Conservation (phyloP, 1,284 basidiomycete species). For the Rhodofomes roseus region DNA sequence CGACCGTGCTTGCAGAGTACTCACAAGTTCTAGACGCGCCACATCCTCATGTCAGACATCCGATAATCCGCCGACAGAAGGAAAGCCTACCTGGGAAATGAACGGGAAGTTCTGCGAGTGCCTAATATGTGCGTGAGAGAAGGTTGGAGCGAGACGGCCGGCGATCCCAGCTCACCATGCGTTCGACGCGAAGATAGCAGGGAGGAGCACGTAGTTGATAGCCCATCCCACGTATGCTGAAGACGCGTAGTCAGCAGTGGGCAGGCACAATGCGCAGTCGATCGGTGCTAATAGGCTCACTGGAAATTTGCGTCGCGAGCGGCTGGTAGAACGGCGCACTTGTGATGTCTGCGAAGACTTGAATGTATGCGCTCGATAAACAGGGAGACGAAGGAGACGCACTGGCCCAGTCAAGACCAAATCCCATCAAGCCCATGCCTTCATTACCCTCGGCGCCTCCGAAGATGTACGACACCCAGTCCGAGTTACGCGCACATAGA, state of each 20-base stretch:
- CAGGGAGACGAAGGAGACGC: background rate
- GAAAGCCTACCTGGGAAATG: slow-evolving; percentile 6
- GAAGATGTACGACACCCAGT: slow-evolving; percentile 39
- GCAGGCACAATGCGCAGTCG: background rate
- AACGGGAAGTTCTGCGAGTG: slow-evolving; percentile 11
- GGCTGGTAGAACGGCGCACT: slow-evolving; percentile 10
- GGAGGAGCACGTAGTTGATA: slow-evolving; percentile 9
- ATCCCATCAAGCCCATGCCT: slow-evolving; percentile 41
- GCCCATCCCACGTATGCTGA: slow-evolving; percentile 8
- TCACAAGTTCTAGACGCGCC: background rate
- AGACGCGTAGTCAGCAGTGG: background rate
- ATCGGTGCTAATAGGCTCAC: background rate
- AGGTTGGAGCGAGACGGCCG: background rate
- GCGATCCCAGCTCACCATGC: background rate
- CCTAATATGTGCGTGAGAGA: background rate
- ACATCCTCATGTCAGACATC: background rate
- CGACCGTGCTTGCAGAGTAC: background rate
- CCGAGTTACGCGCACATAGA: slow-evolving; percentile 7
- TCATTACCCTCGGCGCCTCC: slow-evolving; percentile 41
- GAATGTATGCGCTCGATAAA: background rate
- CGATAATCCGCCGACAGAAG: background rate
- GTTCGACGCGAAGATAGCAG: slow-evolving; percentile 6
- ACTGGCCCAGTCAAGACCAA: slow-evolving; percentile 46
- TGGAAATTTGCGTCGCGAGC: slow-evolving; percentile 7
- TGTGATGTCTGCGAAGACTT: slow-evolving; percentile 3